phyloP scores from a whole-genome alignment of 257 asterid genomes.

The Sherardia arvensis region DNA sequence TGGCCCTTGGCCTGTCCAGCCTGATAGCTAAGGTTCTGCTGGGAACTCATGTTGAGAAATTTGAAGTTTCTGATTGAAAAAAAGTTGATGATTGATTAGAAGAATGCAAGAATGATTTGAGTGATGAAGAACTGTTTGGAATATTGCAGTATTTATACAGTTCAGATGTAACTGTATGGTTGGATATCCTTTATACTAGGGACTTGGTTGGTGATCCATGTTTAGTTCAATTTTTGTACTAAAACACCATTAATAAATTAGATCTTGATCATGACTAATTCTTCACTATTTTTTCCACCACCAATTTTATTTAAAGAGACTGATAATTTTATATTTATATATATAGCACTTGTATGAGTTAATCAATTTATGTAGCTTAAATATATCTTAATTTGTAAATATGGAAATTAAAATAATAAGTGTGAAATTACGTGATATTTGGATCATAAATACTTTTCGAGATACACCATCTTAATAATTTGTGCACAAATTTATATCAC shows the following conservation, averaged over 20 bases:
- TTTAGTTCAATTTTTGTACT: not conserved
- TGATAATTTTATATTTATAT: too few relatives aligned
- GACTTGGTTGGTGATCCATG: not conserved
- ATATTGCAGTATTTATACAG: not conserved
- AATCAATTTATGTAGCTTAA: too few relatives aligned
- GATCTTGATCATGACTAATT: not conserved
- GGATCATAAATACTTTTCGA: too few relatives aligned
- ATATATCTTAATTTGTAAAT: too few relatives aligned
- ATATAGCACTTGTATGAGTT: too few relatives aligned
- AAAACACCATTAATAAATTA: not conserved
- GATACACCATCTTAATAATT: too few relatives aligned
- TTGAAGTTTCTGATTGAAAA: not conserved
- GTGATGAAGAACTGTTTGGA: not conserved
- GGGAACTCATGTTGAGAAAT: constrained; percentile 12
- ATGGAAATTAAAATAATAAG: too few relatives aligned
- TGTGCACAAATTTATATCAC: too few relatives aligned
- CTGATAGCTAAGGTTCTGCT: constrained; percentile 20
- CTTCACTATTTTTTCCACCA: not conserved
- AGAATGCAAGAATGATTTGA: not conserved
- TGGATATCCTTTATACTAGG: not conserved
- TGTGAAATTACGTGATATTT: too few relatives aligned
- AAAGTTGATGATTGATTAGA: not conserved
- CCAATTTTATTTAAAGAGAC: too few relatives aligned
- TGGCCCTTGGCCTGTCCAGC: constrained; percentile 35
- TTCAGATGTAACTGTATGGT: not conserved